Conservation (phyloP, 345 rosid genomes). For the Eucalyptus lansdowneana region DNA sequence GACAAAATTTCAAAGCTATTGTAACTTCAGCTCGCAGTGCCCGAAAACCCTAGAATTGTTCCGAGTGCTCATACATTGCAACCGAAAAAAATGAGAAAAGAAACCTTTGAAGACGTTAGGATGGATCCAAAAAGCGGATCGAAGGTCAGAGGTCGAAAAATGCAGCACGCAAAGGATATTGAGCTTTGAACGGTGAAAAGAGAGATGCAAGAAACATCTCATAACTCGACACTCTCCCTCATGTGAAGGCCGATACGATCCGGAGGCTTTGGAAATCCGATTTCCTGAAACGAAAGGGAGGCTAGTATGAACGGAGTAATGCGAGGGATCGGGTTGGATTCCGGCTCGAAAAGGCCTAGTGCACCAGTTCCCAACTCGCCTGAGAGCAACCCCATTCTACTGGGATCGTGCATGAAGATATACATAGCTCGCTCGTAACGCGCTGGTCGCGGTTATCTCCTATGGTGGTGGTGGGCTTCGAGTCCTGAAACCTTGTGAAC, state of each 20-base stretch:
- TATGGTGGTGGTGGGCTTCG: not conserved
- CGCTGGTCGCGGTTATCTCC: not conserved
- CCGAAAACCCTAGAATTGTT: not conserved
- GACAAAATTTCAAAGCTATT: not conserved
- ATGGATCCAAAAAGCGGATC: not conserved
- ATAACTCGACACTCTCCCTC: not conserved
- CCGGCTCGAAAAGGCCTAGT: not conserved
- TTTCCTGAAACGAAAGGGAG: not conserved
- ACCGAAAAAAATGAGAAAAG: not conserved
- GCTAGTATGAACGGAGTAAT: not conserved
- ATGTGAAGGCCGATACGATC: not conserved
- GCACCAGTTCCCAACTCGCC: not conserved
- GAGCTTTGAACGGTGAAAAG: not conserved
- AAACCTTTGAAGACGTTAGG: not conserved
- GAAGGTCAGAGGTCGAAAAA: not conserved
- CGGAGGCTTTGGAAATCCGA: not conserved
- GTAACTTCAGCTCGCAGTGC: not conserved
- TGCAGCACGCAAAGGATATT: not conserved
- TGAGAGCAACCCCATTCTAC: not conserved
- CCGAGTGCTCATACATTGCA: not conserved
- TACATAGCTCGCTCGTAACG: not conserved
- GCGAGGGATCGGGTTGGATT: not conserved
- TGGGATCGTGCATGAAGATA: not conserved
- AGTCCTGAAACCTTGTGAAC: not conserved
- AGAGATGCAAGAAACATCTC: not conserved